A percentile compares a stretch with the other conserved stretches of the same genome.
Evolutionary conservation across 208 protist species (phyloP).

Genomic region (Crithidia brevicula): DNA sequence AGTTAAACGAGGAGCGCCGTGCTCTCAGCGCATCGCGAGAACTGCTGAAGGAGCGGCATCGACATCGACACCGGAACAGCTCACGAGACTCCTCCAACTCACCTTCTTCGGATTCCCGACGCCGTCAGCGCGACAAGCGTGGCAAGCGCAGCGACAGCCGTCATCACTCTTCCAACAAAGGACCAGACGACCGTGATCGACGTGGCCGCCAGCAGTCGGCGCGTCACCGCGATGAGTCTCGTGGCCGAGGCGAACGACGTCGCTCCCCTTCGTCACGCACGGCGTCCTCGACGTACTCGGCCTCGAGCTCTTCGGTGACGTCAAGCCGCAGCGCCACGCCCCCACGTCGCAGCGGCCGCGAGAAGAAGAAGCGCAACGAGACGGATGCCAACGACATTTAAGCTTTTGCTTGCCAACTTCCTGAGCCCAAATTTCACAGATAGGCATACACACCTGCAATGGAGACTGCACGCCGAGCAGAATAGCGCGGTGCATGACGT

Average conservation of each 20-base stretch:
- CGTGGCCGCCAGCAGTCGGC: neutral
- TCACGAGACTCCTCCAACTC: neutral
- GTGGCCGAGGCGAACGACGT: constrained; percentile 10
- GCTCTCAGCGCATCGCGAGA: neutral
- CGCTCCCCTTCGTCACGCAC: constrained; percentile 10
- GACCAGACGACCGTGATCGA: constrained; percentile 3
- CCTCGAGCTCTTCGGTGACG: neutral
- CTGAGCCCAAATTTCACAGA: too few species aligned
- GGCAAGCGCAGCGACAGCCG: constrained; percentile 7
- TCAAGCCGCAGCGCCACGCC: constrained; percentile 4
- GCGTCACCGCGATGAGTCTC: constrained; percentile 1
- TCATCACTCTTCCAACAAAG: neutral
- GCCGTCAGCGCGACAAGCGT: constrained; percentile 1
- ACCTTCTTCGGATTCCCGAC: neutral
- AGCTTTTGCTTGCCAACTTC: too few species aligned
- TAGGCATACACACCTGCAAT: too few species aligned
- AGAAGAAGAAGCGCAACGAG: constrained; percentile 11
- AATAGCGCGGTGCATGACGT: too few species aligned
- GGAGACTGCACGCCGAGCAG: too few species aligned
- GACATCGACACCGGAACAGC: neutral
- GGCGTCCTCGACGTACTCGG: constrained; percentile 2
- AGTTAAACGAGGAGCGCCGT: constrained; percentile 9
- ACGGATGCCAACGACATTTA: constrained; percentile 10
- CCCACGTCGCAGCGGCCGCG: constrained; percentile 8
- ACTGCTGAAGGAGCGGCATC: neutral